phyloP scores from a whole-genome alignment of 805 yeast species.

The Yarrowia deformans region DNA sequence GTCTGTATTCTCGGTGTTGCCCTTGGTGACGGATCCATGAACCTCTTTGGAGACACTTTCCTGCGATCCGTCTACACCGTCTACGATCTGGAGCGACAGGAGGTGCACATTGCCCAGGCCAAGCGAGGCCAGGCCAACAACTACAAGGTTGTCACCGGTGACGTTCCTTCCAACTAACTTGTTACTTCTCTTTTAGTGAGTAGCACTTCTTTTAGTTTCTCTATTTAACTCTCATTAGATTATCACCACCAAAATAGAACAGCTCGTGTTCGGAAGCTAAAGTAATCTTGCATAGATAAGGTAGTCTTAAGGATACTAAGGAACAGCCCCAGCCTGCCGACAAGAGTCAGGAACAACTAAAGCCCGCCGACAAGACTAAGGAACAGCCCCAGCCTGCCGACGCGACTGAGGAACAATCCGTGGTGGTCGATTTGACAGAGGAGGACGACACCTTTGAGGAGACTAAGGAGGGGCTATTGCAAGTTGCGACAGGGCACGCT shows the following conservation, averaged over 20 bases:
- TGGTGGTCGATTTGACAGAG: too few relatives aligned
- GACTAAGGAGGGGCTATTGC: too few relatives aligned
- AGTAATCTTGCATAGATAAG: background rate
- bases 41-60: conserved; percentile 29
- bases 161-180: conserved; percentile 8
- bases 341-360: too few relatives aligned
- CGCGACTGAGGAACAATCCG: too few relatives aligned
- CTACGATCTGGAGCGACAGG: conserved; percentile 20
- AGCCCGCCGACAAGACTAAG: too few relatives aligned
- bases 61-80: conserved; percentile 19
- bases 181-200: background rate
- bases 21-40: conserved; percentile 39
- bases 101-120: conserved; percentile 19
- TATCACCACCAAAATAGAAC: too few relatives aligned
- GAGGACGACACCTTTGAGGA: too few relatives aligned
- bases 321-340: too few relatives aligned
- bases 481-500: too few relatives aligned
- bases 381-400: too few relatives aligned
- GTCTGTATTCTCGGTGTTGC: conserved; percentile 8
- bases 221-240: background rate
- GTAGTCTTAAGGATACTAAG: too few relatives aligned
- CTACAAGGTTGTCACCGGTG: conserved; percentile 7
- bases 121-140: conserved; percentile 27
- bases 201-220: conserved; percentile 1
- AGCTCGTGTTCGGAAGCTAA: background rate